phyloP scores from a whole-genome alignment of 2,329 filamentous ascomycete genomes.

The Fonsecaea erecta region DNA sequence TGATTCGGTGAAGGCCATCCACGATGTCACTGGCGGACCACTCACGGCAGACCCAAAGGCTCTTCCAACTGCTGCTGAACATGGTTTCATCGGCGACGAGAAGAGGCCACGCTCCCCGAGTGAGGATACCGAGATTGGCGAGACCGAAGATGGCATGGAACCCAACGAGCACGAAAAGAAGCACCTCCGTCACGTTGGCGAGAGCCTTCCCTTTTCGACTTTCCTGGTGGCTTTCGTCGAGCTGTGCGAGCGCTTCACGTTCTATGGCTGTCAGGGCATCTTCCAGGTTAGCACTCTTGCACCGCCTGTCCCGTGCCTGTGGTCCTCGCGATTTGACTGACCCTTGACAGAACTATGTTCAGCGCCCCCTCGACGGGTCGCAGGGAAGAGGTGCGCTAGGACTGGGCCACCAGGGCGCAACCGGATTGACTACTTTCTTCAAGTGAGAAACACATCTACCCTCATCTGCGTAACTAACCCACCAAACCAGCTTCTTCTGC shows the following conservation, averaged over 20 bases:
- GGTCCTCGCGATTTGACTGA: background rate
- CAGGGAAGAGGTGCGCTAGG: slow-evolving; percentile 58
- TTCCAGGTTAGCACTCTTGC: slow-evolving; percentile 61
- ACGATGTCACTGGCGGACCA: slow-evolving; percentile 13
- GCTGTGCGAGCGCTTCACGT: slow-evolving; percentile 32
- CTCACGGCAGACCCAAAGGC: slow-evolving; percentile 11
- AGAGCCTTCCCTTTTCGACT: slow-evolving; percentile 22
- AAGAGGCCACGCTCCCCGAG: slow-evolving; percentile 48
- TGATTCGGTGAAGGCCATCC: slow-evolving; percentile 3
- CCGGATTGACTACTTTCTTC: slow-evolving; percentile 60
- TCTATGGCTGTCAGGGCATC: slow-evolving; percentile 55
- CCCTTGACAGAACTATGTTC: slow-evolving; percentile 56
- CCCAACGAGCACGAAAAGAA: slow-evolving; percentile 19
- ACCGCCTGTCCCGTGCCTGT: background rate
- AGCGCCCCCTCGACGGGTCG: slow-evolving; percentile 47
- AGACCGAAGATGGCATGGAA: slow-evolving; percentile 16
- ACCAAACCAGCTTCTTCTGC: slow-evolving; percentile 60
- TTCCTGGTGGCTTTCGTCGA: slow-evolving; percentile 31
- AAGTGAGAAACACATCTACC: slow-evolving; percentile 43
- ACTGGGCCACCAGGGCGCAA: slow-evolving; percentile 62
- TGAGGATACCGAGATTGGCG: slow-evolving; percentile 8
- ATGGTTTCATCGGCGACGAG: slow-evolving; percentile 58
- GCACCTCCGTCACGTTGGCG: slow-evolving; percentile 19
- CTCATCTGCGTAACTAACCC: slow-evolving; percentile 49
- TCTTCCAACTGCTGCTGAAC: slow-evolving; percentile 52